These are phyloP conservation scores for Cladobotryum protrusum DNA, from an alignment of 2,329 filamentous ascomycete species.

Conservation along the genomic window DNA sequence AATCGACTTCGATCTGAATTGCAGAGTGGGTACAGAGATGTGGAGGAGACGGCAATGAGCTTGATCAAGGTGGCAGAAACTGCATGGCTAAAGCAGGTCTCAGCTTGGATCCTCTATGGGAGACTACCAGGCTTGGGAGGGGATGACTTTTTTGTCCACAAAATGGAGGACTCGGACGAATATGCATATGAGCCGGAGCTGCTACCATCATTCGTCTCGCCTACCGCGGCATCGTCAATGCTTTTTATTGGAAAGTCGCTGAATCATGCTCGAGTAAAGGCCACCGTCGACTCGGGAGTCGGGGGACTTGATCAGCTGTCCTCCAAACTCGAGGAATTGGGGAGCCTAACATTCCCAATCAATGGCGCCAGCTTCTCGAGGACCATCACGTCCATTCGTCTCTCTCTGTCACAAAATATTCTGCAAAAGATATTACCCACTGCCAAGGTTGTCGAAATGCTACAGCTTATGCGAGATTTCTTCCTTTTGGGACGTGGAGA, in stretches of 20 bases:
- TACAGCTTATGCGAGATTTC: conserved; percentile 76
- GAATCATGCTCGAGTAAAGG: conserved; percentile 66
- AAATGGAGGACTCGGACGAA: conserved; percentile 20
- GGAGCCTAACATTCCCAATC: conserved; percentile 66
- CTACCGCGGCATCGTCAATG: conserved; percentile 71
- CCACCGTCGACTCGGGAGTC: conserved; percentile 37
- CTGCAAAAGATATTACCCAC: conserved; percentile 77
- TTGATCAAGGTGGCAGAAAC: conserved; percentile 75
- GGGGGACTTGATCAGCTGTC: conserved; percentile 56
- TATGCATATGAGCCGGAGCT: conserved; percentile 55
- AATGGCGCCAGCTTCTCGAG: conserved; percentile 62
- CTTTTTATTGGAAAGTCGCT: conserved; percentile 86
- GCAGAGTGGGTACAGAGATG: conserved; percentile 82
- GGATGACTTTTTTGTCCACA: conserved; percentile 79
- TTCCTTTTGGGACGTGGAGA: conserved; percentile 84
- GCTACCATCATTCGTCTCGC: conserved; percentile 72
- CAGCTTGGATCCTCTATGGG: conserved; percentile 87
- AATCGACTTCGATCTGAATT: conserved; percentile 68
- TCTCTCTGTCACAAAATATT: conserved; percentile 76
- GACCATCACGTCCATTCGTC: conserved; percentile 68
- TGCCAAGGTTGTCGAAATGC: conserved; percentile 66
- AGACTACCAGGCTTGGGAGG: conserved; percentile 69
- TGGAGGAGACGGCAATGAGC: conserved; percentile 68
- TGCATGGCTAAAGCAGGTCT: conserved; percentile 85
- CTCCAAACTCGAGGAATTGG: conserved; percentile 62